Conservation (phyloP, 495 filamentous ascomycete genomes). For the Annulohypoxylon moriforme region DNA sequence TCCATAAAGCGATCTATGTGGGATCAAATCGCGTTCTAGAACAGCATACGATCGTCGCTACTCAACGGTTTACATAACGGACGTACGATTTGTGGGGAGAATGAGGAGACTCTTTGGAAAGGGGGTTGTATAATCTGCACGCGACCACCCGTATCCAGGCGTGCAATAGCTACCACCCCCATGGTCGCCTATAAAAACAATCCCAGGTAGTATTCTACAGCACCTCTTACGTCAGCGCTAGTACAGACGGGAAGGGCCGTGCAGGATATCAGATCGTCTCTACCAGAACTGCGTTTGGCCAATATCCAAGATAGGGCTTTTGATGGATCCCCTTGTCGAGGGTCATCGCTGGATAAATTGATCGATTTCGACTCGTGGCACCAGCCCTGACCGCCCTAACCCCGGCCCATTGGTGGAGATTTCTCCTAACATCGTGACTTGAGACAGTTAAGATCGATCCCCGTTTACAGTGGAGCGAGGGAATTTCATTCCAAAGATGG, state of each 20-base stretch:
- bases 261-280: constrained; percentile 5
- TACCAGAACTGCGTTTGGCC: not conserved
- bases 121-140: not conserved
- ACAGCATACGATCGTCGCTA: not conserved
- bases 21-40: not conserved
- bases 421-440: not conserved
- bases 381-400: not conserved
- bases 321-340: not conserved
- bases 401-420: not conserved
- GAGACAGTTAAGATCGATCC: constrained; percentile 4
- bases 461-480: not conserved
- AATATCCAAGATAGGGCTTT: not conserved
- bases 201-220: not conserved
- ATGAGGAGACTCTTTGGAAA: not conserved
- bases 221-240: constrained; percentile 12
- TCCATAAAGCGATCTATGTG: not conserved
- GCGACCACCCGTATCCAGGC: not conserved
- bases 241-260: constrained; percentile 5
- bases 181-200: not conserved
- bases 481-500: not conserved
- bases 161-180: not conserved
- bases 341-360: not conserved
- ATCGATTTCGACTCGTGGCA: not conserved
- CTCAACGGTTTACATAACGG: not conserved
- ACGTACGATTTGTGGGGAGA: not conserved